Conservation (phyloP, 805 yeast species). For the Cyberlindnera maritima region DNA sequence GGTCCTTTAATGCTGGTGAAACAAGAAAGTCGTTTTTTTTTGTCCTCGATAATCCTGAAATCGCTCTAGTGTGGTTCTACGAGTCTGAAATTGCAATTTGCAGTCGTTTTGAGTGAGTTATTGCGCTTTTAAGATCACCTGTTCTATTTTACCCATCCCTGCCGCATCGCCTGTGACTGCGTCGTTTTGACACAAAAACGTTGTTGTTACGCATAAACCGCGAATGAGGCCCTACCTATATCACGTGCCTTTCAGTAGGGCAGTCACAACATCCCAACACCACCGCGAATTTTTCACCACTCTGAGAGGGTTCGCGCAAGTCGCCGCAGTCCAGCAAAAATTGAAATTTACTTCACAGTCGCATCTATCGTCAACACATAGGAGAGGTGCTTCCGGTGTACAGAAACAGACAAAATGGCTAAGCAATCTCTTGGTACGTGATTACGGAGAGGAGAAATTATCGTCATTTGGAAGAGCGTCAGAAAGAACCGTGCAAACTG, state of each 20-base stretch:
- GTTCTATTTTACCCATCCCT: no score
- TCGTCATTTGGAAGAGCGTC: not conserved
- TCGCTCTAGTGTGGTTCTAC: no score
- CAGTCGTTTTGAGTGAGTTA: not conserved
- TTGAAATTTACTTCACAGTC: conserved; percentile 20
- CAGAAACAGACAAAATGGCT: conserved; percentile 37
- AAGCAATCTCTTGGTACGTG: conserved; percentile 50
- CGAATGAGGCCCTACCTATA: not conserved
- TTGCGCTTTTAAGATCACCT: no score
- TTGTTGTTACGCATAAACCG: not conserved
- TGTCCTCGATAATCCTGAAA: no score
- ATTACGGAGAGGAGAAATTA: not conserved
- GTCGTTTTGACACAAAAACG: not conserved
- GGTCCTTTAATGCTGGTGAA: not conserved
- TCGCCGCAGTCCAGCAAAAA: conserved; percentile 13
- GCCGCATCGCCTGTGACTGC: no score
- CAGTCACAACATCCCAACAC: conserved; percentile 5
- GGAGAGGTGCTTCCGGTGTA: conserved; percentile 6
- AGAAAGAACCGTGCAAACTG: not conserved
- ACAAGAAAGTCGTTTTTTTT: not conserved
- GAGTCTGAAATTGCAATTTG: no score
- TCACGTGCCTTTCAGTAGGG: conserved; percentile 7
- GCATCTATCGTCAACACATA: conserved; percentile 5
- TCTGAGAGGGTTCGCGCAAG: conserved; percentile 2
- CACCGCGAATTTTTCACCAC: conserved; percentile 5